Conservation (phyloP, 192 early-diverging fungal genomes). For the Chytriomyces confervae region DNA sequence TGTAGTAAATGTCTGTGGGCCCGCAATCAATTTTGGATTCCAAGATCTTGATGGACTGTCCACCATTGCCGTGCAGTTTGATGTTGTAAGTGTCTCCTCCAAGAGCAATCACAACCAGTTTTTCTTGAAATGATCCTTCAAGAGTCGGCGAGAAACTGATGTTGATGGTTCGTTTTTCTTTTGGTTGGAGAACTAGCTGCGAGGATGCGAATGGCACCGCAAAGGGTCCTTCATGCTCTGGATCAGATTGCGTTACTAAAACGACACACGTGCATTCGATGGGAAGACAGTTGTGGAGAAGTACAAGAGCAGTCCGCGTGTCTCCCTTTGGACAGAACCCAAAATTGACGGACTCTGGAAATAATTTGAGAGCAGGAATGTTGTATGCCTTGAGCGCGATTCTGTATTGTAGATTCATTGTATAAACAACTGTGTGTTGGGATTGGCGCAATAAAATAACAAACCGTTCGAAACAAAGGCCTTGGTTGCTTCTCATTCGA, state of each 20-base stretch:
- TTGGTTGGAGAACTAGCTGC: constrained; percentile 49
- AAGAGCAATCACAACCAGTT: constrained; percentile 47
- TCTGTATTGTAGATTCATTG: constrained; percentile 26
- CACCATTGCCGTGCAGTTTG: constrained; percentile 36
- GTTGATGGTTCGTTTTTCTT: constrained; percentile 48
- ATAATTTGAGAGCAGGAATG: constrained; percentile 49
- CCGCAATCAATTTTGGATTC: constrained; percentile 61
- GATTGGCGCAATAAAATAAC: constrained; percentile 1
- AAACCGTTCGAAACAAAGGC: constrained; percentile 61
- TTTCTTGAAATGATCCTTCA: constrained; percentile 35
- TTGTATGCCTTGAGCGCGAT: constrained; percentile 53
- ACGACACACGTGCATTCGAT: constrained; percentile 50
- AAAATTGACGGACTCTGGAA: constrained; percentile 50
- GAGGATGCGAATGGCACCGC: constrained; percentile 44
- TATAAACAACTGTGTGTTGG: neutral
- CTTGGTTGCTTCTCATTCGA: constrained; percentile 42
- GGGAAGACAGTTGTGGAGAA: constrained; percentile 48
- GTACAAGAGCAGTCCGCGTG: constrained; percentile 39
- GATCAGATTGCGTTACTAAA: constrained; percentile 25
- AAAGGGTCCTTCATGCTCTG: constrained; percentile 13
- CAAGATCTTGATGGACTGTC: constrained; percentile 42
- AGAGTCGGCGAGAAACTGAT: constrained; percentile 47
- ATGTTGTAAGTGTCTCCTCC: constrained; percentile 49
- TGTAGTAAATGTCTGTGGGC: constrained; percentile 59
- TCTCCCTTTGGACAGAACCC: constrained; percentile 53